Base-by-base conservation (phyloP, 2,329 filamentous ascomycete genomes). In the Achaetomium macrosporum region DNA sequence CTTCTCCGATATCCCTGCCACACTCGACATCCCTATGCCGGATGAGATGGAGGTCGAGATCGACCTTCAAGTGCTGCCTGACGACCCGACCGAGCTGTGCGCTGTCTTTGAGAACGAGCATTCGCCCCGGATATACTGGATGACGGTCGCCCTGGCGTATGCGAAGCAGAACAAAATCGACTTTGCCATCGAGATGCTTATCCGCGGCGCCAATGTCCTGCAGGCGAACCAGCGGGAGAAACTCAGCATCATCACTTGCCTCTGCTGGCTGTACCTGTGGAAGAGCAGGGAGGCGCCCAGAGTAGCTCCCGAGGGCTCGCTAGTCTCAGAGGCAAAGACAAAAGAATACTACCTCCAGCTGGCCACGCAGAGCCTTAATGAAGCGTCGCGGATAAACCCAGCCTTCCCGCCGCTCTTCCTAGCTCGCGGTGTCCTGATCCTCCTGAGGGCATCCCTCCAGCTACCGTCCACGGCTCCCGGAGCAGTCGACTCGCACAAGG, bases 81-180 rank as follows among this genome's bases (percentile, higher is more conserved):
- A 97, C 68, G 93, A 97, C 66, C 89, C 90, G 17, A 96, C 88
- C 43, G 93, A 99, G 73, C 80, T 99, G 5, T 99, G 93, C 69
- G 93, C 89, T 30, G 79, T 99, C 47, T 83, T 99, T 58, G 92
- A 99, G 73, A 95, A 93, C 65, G 95, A 99, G 70, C 84, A 86
- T 65, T 91, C 90, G 15, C 87, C 89, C 36, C 90, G 92, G 64
- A 89, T 85, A 48, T 95, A 95, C 62, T 99, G 95, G 95, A 92
- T 99, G 77, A 92, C 90, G n/a, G 93, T 97, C 60, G 88, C 95
- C 40, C 78, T 97, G 54, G 92, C 92, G 44, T 99, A 99, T 66
- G 92, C 93, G 39, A 99, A 97, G 73, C 90, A 96, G 73, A 85
- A 86, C 66, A 95, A 95, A 73, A 82, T 93, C 57, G 91, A 96